phyloP scores from a whole-genome alignment of 2,329 filamentous ascomycete species.

The Pezicula neosporulosa region DNA sequence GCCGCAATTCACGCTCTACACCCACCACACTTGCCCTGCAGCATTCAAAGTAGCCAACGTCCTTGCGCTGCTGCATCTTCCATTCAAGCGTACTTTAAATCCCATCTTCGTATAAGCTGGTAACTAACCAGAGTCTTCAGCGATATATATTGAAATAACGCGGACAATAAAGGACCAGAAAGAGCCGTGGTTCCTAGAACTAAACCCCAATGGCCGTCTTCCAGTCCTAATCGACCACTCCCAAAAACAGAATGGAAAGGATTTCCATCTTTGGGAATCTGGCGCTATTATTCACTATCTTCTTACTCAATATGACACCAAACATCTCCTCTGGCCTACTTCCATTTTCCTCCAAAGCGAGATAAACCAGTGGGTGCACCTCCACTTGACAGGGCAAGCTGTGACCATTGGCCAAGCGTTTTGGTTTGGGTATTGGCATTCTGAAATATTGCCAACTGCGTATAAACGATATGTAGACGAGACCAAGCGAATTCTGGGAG shows the following conservation, averaged over 20 bases:
- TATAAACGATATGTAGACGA: constrained; percentile 1
- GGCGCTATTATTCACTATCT: constrained; percentile 19
- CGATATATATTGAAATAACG: too few species aligned
- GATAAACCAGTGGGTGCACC: background rate
- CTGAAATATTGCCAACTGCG: background rate
- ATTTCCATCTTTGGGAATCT: constrained; percentile 7
- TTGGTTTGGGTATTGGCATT: constrained; percentile 32
- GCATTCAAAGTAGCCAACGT: background rate
- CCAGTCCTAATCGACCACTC: constrained; percentile 10
- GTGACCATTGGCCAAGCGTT: background rate
- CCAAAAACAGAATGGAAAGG: background rate
- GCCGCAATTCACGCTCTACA: too few species aligned
- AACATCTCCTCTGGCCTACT: background rate
- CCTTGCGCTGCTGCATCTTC: background rate
- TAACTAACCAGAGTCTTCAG: too few species aligned
- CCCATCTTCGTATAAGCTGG: too few species aligned
- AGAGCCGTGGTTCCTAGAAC: constrained; percentile 3
- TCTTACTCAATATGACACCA: background rate
- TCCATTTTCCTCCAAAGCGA: background rate
- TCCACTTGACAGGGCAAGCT: background rate
- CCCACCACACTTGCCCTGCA: background rate
- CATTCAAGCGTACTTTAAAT: background rate
- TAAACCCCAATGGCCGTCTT: constrained; percentile 39
- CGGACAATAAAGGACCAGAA: too few species aligned
- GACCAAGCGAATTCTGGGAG: constrained; percentile 1